These are phyloP conservation scores for Kregervanrija delftensis DNA, from an alignment of 805 yeast species.

Conservation along the genomic window DNA sequence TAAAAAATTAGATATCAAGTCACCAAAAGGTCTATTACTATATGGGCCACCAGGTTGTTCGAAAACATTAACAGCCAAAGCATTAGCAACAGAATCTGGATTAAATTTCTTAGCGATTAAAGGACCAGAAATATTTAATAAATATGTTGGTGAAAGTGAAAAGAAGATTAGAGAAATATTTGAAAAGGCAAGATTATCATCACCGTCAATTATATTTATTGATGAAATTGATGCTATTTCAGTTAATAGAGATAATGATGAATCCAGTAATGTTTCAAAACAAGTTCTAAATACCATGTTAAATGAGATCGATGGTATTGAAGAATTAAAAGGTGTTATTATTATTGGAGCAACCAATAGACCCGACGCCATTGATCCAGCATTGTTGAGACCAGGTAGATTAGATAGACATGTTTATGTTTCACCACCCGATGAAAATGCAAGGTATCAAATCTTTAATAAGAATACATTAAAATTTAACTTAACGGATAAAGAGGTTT, in stretches of 20 bases:
- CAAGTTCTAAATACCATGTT: constrained; percentile 85
- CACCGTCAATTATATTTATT: constrained; percentile 90
- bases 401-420: constrained; percentile 90
- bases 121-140: constrained; percentile 92
- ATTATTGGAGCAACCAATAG: constrained; percentile 95
- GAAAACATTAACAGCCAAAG: constrained; percentile 90
- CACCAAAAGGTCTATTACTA: constrained; percentile 88
- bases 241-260: constrained; percentile 59
- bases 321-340: constrained; percentile 86
- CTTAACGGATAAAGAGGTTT: constrained; percentile 32
- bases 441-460: constrained; percentile 68
- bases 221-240: constrained; percentile 96
- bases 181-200: constrained; percentile 83
- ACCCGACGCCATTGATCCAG: constrained; percentile 90
- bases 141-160: constrained; percentile 95
- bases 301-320: constrained; percentile 97
- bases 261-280: constrained; percentile 62
- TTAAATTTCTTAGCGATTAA: constrained; percentile 89
- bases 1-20: constrained; percentile 65
- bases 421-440: constrained; percentile 80
- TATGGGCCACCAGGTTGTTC: constrained; percentile 99
- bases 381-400: constrained; percentile 91
- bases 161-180: constrained; percentile 91
- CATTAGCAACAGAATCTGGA: constrained; percentile 92
- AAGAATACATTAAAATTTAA: constrained; percentile 66